Conservation (phyloP, 352 stramenopile species). For the Thraustochytrium sp. region DNA sequence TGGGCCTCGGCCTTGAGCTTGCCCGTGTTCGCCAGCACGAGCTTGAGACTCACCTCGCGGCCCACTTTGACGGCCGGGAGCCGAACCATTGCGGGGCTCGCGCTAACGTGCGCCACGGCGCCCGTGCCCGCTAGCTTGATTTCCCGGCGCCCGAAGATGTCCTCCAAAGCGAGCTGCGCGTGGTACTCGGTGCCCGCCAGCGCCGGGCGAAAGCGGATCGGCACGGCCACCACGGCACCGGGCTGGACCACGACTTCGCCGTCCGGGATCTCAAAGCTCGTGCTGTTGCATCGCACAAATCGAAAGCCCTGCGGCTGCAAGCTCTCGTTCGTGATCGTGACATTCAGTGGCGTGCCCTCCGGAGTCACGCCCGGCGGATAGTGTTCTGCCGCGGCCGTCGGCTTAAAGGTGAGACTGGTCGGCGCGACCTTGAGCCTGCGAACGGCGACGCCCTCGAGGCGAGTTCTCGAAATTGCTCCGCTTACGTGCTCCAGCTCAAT, state of each 20-base stretch:
- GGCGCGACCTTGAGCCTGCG: neutral
- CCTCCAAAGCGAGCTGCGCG: neutral
- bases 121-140: neutral
- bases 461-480: too few relatives aligned
- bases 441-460: neutral
- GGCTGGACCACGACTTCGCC: neutral
- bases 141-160: neutral
- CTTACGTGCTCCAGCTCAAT: too few relatives aligned
- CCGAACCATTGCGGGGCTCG: neutral
- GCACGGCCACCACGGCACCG: neutral
- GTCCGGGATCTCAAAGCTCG: neutral
- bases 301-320: neutral
- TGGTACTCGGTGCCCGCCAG: neutral
- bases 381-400: neutral
- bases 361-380: neutral
- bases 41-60: neutral
- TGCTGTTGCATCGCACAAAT: neutral
- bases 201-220: neutral
- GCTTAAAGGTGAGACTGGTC: neutral
- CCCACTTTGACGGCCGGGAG: neutral
- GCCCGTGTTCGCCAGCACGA: neutral
- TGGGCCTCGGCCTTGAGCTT: neutral
- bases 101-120: neutral
- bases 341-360: neutral
- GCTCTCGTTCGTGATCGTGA: neutral